Evolutionary conservation across 2,329 filamentous ascomycete species (phyloP), one percentile per base, ranked within the genome.

Genomic region (Septoria petroselini): DNA sequence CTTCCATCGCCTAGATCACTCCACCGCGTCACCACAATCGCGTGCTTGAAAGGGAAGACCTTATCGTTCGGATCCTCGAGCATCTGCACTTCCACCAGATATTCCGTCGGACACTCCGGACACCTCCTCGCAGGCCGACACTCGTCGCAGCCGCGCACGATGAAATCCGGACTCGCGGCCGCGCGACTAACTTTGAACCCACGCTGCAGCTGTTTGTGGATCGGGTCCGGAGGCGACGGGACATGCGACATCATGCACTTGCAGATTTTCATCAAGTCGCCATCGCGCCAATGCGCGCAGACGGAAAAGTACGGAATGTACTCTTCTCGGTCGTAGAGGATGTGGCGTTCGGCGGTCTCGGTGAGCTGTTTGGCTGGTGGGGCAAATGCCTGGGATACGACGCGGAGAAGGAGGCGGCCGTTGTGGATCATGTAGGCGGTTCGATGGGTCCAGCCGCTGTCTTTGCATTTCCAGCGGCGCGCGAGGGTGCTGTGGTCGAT

Each of bases 291-390:
- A 62, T 84, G 81, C 1, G 78, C 73, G 57, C 81, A 84, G 1
- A 75, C 77, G 8, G 77, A 81, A 65, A 84, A 84, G 62, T 78
- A 84, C 0, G 81, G 81, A 45, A 71, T 76, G 65, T 81, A 83
- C 58, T 83, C 80, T 43, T 80, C 76, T 50, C 77, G 73, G 23
- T 74, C 79, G 65, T 79, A 83, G 1, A 84, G 71, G 2, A 84
- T 70, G 47, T 81, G 69, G 1, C 81, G 76, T 57, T 77, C 71
- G 3, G 71, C 73, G 3, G 75, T 76, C 4, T 73, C 69, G 0
- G 79, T 76, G 19, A 82, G 70, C n/a, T 52, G 52, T 14, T 51
- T 48, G 2, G 70, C 75, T 0, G 76, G 70, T 0, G 71, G 66
- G 1, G 80, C 79, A 53, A 79, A 81, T 15, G 68, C 67, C 50